Conservation (phyloP, 768 basidiomycete genomes). For the Panellus pusillus region DNA sequence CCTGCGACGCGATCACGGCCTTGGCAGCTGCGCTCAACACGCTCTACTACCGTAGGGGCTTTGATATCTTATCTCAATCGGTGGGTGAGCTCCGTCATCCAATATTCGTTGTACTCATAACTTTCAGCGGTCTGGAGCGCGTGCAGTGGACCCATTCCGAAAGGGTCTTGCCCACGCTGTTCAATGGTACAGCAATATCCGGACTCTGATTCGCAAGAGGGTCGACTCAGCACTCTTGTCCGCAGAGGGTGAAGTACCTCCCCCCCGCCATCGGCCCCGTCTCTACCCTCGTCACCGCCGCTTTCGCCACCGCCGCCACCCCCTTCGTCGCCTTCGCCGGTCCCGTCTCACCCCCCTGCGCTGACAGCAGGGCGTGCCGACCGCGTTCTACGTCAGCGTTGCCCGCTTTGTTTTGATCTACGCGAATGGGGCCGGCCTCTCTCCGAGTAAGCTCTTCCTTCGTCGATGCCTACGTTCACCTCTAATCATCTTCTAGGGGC, state of each 20-base stretch:
- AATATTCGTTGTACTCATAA: background rate
- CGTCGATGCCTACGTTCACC: background rate
- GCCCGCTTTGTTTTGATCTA: slow-evolving; percentile 36
- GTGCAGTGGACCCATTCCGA: slow-evolving; percentile 32
- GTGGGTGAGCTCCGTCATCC: background rate
- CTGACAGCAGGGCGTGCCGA: slow-evolving; percentile 11
- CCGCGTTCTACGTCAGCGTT: slow-evolving; percentile 27
- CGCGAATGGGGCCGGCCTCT: slow-evolving; percentile 24
- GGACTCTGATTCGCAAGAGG: slow-evolving; percentile 14
- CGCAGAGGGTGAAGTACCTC: background rate
- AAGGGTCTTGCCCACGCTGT: slow-evolving; percentile 25
- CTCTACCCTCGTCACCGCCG: background rate
- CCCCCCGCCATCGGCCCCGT: background rate
- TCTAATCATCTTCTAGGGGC: slow-evolving; percentile 20
- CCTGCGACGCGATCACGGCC: slow-evolving; percentile 23
- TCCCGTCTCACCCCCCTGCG: background rate
- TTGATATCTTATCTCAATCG: background rate
- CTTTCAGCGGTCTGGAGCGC: background rate
- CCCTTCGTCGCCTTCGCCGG: background rate
- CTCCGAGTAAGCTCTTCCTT: slow-evolving; percentile 18
- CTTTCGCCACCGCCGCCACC: background rate
- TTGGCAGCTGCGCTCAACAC: slow-evolving; percentile 15
- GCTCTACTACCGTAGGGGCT: slow-evolving; percentile 16
- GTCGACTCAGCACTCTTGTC: slow-evolving; percentile 9
- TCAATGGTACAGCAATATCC: slow-evolving; percentile 30